Evolutionary conservation across 1,284 basidiomycete species (phyloP).

Genomic region (Sanguinoderma infundibulare): DNA sequence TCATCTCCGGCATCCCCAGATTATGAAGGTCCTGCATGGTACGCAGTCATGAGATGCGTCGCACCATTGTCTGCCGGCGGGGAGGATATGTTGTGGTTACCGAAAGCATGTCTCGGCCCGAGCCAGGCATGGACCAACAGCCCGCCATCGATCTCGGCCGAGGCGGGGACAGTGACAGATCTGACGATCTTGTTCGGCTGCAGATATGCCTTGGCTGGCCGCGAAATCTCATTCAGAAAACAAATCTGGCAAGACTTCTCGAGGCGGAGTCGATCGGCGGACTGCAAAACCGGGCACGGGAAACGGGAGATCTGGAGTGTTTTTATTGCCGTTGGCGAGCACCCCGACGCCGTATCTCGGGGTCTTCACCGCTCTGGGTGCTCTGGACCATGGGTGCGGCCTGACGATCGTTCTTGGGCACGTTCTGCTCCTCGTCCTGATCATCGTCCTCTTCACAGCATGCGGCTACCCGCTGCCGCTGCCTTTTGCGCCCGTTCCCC

Average conservation of each 20-base stretch:
- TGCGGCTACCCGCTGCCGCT: not conserved
- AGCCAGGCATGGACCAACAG: slow-evolving; percentile 24
- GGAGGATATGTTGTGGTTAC: slow-evolving; percentile 14
- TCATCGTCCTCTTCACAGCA: not conserved
- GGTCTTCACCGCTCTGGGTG: not conserved
- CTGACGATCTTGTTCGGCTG: slow-evolving; percentile 23
- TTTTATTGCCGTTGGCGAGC: not conserved
- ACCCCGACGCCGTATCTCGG: not conserved
- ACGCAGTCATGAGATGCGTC: not conserved
- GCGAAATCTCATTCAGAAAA: slow-evolving; percentile 3
- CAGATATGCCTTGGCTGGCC: slow-evolving; percentile 6
- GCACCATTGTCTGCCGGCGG: not conserved
- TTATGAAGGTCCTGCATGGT: too few relatives aligned
- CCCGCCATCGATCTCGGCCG: slow-evolving; percentile 23
- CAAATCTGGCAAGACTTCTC: slow-evolving; percentile 1
- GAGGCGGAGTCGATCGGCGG: slow-evolving; percentile 16
- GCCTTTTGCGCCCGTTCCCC: not conserved
- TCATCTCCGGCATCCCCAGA: too few relatives aligned
- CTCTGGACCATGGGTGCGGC: not conserved
- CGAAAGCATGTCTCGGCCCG: slow-evolving; percentile 4
- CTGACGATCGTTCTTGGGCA: slow-evolving; percentile 1
- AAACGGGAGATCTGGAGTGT: slow-evolving; percentile 5
- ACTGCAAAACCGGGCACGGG: not conserved
- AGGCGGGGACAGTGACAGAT: slow-evolving; percentile 4
- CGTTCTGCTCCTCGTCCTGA: not conserved